Base-by-base conservation (phyloP, 768 basidiomycete species). In the Rhodotorula kratochvilovae region DNA sequence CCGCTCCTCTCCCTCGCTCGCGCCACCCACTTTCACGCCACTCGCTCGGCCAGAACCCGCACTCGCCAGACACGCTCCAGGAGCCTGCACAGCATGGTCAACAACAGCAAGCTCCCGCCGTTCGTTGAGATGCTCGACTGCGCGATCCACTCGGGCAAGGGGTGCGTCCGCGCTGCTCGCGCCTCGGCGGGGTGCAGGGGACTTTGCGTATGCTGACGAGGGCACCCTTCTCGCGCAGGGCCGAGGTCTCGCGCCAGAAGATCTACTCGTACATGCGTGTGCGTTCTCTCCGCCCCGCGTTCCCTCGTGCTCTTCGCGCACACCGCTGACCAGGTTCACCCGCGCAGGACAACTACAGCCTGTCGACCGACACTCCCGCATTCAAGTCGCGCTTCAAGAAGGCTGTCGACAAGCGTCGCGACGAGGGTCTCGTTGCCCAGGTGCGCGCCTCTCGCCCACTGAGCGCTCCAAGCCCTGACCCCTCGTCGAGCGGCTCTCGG, bases 101-200 rank as follows among this genome's bases (percentile, higher is more conserved):
- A 29, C 25, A 12, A 25, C n/a, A 1, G 27, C n/a, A 17, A 43
- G 17, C 39, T 45, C 39, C 58, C 42, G 13, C 58, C 58, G 27
- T 43, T 16, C 27, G 11, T n/a, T 11, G 58, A 59, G 39, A 59
- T 59, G 58, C 10, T 59, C 58, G 57, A 59, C 27, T 29, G n/a
- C n/a, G 58, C 58, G 1, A 35, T 62, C 33, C 61, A 62, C 61
- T 17, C 48, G 25, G 35, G 12, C 25, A 3, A 36, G 0, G 61
- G 61, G 61, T 51, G 23, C 33, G 61, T 39, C 39, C 39, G 39
- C 39, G n/a, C n/a, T n/a, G n/a, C n/a, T n/a, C n/a, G n/a, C n/a
- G n/a, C n/a, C n/a, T n/a, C n/a, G n/a, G n/a, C n/a, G n/a, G n/a
- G n/a, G n/a, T n/a, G n/a, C n/a, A n/a, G n/a, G n/a, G n/a, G n/a